These are phyloP conservation scores for Orbilia blumenaviensis DNA, from an alignment of 2,329 filamentous ascomycete genomes.

Conservation along the genomic window DNA sequence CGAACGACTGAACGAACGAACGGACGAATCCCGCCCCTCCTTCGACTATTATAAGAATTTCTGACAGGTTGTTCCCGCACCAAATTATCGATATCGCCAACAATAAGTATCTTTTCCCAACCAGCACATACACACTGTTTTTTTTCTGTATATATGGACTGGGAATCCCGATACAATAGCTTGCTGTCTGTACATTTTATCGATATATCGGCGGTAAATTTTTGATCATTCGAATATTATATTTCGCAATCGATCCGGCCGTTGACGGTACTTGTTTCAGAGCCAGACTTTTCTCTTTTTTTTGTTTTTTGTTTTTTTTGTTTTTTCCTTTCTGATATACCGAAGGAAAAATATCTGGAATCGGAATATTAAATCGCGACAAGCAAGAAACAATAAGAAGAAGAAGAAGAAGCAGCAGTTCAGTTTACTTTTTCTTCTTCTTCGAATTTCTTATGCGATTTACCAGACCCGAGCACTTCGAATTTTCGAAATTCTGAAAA, in stretches of 20 bases:
- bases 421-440: neutral
- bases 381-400: too few species aligned
- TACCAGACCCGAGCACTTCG: neutral
- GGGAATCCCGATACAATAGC: neutral
- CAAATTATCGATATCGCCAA: neutral
- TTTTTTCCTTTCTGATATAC: too few species aligned
- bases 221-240: too few species aligned
- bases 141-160: neutral
- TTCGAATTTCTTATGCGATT: neutral
- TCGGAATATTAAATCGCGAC: too few species aligned
- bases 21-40: too few species aligned
- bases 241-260: too few species aligned
- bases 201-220: neutral
- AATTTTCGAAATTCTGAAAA: neutral
- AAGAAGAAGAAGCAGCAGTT: too few species aligned
- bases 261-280: too few species aligned
- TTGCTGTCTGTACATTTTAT: neutral
- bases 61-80: neutral
- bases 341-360: too few species aligned
- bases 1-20: neutral
- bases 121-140: neutral
- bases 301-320: too few species aligned
- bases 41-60: too few species aligned
- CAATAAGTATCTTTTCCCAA: neutral
- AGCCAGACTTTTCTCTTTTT: too few species aligned